Percentiles rank a stretch among this genome's conserved stretches.
These are phyloP conservation scores for Lunularia cruciata DNA, from an alignment of 225 moss, liverwort and hornwort species.

Conservation along the genomic window DNA sequence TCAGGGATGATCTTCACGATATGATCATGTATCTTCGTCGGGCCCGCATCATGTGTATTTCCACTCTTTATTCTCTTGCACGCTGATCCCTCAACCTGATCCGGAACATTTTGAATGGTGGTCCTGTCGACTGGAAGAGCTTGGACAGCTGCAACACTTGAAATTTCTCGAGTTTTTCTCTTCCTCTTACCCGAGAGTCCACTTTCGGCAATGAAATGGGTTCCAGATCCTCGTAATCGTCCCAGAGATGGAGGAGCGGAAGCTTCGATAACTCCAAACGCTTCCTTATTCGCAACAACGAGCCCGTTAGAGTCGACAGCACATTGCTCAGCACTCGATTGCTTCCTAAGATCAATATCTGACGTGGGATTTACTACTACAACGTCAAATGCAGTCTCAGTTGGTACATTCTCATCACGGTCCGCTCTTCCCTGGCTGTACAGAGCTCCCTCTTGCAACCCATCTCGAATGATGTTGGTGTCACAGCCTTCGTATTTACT, in stretches of 20 bases:
- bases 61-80: neutral
- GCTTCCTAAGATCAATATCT: neutral
- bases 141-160: neutral
- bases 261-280: neutral
- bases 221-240: neutral
- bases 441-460: neutral
- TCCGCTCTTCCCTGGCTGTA: neutral
- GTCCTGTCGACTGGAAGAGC: neutral
- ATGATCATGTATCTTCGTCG: neutral
- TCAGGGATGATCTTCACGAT: neutral
- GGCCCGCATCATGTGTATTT: neutral
- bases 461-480: neutral
- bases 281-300: neutral
- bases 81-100: neutral
- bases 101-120: neutral
- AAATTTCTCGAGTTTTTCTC: neutral
- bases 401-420: conserved; percentile 7
- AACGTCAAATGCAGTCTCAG: conserved; percentile 15
- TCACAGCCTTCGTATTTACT: neutral
- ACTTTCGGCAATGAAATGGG: neutral
- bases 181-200: conserved; percentile 11
- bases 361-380: neutral
- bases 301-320: neutral
- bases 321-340: neutral
- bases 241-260: neutral